These are phyloP conservation scores for Cryptococcus amylolentus DNA, from an alignment of 1,284 basidiomycete species.

Conservation along the genomic window DNA sequence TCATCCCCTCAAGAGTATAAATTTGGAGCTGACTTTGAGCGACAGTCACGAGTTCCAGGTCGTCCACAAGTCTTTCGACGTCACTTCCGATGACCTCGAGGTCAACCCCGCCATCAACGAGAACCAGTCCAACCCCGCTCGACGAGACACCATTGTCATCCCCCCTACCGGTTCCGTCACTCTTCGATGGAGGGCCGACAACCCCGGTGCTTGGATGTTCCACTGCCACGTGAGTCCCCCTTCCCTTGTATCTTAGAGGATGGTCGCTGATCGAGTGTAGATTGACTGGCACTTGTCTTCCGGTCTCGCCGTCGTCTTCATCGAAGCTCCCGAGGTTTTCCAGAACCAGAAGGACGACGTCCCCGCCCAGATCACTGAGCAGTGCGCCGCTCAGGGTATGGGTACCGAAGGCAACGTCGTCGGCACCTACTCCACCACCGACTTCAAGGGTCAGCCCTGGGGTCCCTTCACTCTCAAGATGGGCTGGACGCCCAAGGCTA, in stretches of 20 bases:
- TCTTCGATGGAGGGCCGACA: constrained; percentile 53
- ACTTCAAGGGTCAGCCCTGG: constrained; percentile 58
- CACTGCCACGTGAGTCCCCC: constrained; percentile 43
- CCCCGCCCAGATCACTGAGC: constrained; percentile 54
- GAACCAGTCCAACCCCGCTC: constrained; percentile 74
- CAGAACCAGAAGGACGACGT: constrained; percentile 34
- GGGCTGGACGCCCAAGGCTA: constrained; percentile 78
- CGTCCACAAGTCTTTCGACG: constrained; percentile 67
- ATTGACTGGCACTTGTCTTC: constrained; percentile 48
- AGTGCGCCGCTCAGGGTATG: constrained; percentile 64
- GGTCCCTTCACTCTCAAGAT: constrained; percentile 60
- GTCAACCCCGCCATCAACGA: constrained; percentile 72
- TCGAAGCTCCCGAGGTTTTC: constrained; percentile 47
- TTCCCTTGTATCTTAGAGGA: background rate
- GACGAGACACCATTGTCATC: constrained; percentile 62
- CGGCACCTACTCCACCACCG: constrained; percentile 44
- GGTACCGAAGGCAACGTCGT: constrained; percentile 66
- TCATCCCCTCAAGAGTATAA: background rate
- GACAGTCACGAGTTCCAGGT: constrained; percentile 74
- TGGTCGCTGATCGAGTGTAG: constrained; percentile 3
- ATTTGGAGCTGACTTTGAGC: background rate
- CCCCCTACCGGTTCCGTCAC: constrained; percentile 51
- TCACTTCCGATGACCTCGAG: constrained; percentile 67
- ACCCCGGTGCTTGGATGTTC: constrained; percentile 56
- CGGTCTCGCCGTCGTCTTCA: constrained; percentile 51